Base-by-base conservation (phyloP, 192 early-diverging fungal genomes). In the Physocladia obscura region DNA sequence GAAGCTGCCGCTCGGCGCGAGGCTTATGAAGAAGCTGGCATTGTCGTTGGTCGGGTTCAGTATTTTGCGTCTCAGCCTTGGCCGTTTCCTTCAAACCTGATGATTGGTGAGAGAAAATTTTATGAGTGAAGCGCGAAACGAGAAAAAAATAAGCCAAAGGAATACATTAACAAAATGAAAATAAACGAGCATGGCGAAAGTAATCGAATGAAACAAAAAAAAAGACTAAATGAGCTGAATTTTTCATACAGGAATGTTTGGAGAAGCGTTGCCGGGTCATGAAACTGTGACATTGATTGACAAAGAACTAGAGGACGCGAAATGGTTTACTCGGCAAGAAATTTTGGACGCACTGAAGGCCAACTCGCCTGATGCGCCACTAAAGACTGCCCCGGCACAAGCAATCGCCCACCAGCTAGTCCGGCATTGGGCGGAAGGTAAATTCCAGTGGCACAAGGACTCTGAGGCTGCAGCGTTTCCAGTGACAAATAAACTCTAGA, bases 11-110 rank as follows among this genome's bases (percentile, higher is more conserved):
- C 69, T 6, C 38, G 72, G 8, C 59, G 86, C 19, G 86, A 87
- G 61, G 83, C 73, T 1, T 58, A 56, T 35, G 86, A 87, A 62
- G 86, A 87, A 60, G 76, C 79, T 2, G 75, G 76, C 38, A 62
- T 87, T 38, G 35, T 37, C n/a, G 57, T 87, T 22, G 72, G 69
- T 19, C 49, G 69, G 13, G 79, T 87, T 0, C 40, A 67, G 29
- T 87, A 84, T 67, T 81, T 84, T 69, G 69, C 67, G 13, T 79
- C 76, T 6, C 84, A 88, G 69, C 85, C 85, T n/a, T 88, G 86
- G 86, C 83, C 86, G 32, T 87, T 87, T 62, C 86, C 86, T 3
- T 70, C 75, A 27, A 70, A 76, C 22, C 63, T 88, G 39, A 88
- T 88, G 84, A 35, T 87, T n/a, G n/a, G n/a, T n/a, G n/a, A n/a